These are phyloP conservation scores for Salicornia ramosissima DNA, from an alignment of 148 eudicot species.

Conservation along the genomic window DNA sequence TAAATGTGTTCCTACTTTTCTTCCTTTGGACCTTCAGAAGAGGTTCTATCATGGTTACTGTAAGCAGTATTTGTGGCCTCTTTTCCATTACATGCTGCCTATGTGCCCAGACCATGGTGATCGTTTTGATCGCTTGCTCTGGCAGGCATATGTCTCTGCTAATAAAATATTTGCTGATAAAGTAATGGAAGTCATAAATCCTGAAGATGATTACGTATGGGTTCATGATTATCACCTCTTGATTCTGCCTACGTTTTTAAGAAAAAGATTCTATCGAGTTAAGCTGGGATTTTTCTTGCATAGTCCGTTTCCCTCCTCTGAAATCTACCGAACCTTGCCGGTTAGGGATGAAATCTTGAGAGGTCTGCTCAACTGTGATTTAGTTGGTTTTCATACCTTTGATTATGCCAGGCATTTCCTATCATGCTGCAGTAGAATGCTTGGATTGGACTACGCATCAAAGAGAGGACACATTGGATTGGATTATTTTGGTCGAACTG, in stretches of 20 bases:
- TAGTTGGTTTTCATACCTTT: constrained; percentile 71
- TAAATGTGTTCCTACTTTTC: constrained; percentile 65
- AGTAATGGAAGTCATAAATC: constrained; percentile 70
- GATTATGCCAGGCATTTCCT: constrained; percentile 76
- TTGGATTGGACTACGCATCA: constrained; percentile 76
- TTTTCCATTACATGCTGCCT: constrained; percentile 81
- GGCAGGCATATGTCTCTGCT: constrained; percentile 80
- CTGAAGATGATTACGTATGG: constrained; percentile 70
- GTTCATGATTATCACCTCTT: constrained; percentile 75
- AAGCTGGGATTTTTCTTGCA: constrained; percentile 74
- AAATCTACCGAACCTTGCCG: constrained; percentile 66
- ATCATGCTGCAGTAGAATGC: constrained; percentile 77
- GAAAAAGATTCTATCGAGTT: constrained; percentile 58
- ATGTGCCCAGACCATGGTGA: constrained; percentile 68
- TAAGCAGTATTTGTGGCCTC: constrained; percentile 78
- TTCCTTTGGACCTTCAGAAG: constrained; percentile 46
- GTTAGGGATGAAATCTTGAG: constrained; percentile 69
- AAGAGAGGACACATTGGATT: constrained; percentile 73
- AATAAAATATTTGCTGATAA: constrained; percentile 71
- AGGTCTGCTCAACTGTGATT: constrained; percentile 67
- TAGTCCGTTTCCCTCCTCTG: constrained; percentile 78
- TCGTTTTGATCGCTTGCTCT: constrained; percentile 62
- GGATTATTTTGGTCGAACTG: constrained; percentile 76
- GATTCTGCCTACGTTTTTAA: constrained; percentile 63
- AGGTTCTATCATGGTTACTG: constrained; percentile 63